Percentiles rank a stretch among this genome's conserved stretches.
Evolutionary conservation across 176 grass and related monocot genomes (phyloP).

Genomic region (Hordeum vulgare): DNA sequence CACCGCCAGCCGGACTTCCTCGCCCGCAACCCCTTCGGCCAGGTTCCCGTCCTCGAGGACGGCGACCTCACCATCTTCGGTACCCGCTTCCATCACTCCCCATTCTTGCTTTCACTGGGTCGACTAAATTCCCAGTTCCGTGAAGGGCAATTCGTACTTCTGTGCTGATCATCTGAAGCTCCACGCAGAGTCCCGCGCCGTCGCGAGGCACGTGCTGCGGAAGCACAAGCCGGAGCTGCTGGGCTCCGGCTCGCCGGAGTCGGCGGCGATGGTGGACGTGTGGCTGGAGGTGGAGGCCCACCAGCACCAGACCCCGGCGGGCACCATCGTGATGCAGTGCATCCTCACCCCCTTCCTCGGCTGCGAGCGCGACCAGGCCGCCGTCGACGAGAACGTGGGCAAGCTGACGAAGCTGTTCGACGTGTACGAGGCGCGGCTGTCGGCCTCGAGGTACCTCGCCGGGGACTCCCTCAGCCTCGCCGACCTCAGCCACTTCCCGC

Average conservation of each 20-base stretch:
- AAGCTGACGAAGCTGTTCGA: slow-evolving; percentile 27
- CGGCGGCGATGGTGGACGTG: slow-evolving; percentile 5
- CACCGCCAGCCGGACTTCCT: slow-evolving; percentile 2
- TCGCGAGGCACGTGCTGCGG: slow-evolving; percentile 2
- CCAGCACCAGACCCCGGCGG: not conserved
- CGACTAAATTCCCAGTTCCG: not conserved
- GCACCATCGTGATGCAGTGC: slow-evolving; percentile 11
- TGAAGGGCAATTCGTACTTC: not conserved
- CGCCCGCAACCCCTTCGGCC: too few relatives aligned
- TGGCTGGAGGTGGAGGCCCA: slow-evolving; percentile 26
- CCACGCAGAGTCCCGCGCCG: slow-evolving; percentile 6
- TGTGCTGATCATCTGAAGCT: not conserved
- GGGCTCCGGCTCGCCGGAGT: not conserved
- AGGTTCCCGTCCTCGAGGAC: too few relatives aligned
- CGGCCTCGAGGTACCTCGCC: slow-evolving; percentile 10
- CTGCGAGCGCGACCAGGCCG: slow-evolving; percentile 15
- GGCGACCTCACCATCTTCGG: too few relatives aligned
- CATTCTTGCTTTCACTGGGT: not conserved
- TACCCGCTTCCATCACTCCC: too few relatives aligned
- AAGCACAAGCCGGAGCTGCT: slow-evolving; percentile 25
- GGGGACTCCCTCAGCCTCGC: slow-evolving; percentile 37
- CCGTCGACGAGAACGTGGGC: slow-evolving; percentile 16
- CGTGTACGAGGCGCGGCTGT: slow-evolving; percentile 37
- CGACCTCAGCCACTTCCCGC: slow-evolving; percentile 40
- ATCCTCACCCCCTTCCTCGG: not conserved